A percentile compares a stretch with the other conserved stretches of the same genome.
phyloP scores from a whole-genome alignment of 192 early-diverging fungal genomes.

The Spinellus fusiger region DNA sequence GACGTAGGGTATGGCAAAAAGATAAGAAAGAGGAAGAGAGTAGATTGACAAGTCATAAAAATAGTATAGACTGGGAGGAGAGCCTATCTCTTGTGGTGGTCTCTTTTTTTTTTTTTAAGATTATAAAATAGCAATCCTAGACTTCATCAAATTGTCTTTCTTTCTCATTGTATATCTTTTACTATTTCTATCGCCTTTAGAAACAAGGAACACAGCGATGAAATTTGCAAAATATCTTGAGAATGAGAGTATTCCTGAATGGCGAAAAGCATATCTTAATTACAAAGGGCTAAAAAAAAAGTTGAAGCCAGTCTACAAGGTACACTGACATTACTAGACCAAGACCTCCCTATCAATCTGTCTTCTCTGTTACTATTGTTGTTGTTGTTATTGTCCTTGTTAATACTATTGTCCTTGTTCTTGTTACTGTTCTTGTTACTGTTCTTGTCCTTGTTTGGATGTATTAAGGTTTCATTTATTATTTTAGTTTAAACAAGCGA shows the following conservation, averaged over 20 bases:
- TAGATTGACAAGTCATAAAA: background rate
- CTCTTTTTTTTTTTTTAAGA: constrained; percentile 2
- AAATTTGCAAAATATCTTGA: constrained; percentile 68
- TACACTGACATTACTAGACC: background rate
- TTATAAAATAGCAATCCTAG: too few relatives aligned
- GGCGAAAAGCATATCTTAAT: constrained; percentile 63
- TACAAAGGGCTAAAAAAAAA: constrained; percentile 54
- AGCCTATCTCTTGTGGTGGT: background rate
- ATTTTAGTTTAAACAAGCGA: constrained; percentile 5
- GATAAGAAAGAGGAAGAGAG: background rate
- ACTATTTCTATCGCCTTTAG: background rate
- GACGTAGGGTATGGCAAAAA: constrained; percentile 1
- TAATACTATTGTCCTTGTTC: background rate
- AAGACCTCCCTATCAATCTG: background rate
- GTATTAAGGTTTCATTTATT: background rate
- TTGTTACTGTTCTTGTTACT: background rate
- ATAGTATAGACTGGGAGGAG: too few relatives aligned
- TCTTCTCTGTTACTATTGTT: background rate
- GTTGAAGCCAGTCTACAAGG: constrained; percentile 37
- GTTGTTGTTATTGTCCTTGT: background rate
- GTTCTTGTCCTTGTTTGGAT: too few relatives aligned
- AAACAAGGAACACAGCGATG: constrained; percentile 34
- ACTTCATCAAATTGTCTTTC: too few relatives aligned
- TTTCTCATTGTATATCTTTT: background rate
- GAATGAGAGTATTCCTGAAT: constrained; percentile 62